Conservation (phyloP, 1,139 yeast species). For the Candida smagusa region DNA sequence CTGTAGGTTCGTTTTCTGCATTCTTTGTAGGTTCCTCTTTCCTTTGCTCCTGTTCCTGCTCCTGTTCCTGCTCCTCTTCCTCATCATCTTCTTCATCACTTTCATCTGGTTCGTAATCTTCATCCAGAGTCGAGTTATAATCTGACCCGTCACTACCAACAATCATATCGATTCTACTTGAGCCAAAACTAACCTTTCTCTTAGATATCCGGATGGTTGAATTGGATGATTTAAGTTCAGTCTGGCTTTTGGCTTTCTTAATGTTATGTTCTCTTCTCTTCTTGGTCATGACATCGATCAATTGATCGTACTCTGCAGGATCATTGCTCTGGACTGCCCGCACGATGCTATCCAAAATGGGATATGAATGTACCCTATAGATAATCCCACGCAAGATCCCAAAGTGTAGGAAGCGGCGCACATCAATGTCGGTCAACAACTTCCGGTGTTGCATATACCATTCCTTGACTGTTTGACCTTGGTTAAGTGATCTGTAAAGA, state of each 20-base stretch:
- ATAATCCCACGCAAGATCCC: constrained; percentile 81
- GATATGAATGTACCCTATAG: constrained; percentile 77
- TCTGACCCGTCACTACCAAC: constrained; percentile 7
- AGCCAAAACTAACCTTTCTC: constrained; percentile 3
- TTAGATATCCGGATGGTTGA: not conserved
- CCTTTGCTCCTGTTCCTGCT: constrained; percentile 9
- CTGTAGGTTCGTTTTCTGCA: no score
- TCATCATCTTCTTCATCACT: constrained; percentile 16
- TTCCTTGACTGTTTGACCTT: constrained; percentile 71
- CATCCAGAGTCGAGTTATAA: constrained; percentile 4
- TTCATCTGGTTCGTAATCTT: constrained; percentile 4
- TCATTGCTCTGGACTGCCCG: constrained; percentile 34
- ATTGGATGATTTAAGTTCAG: not conserved
- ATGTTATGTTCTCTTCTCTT: constrained; percentile 5
- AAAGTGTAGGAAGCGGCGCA: constrained; percentile 80
- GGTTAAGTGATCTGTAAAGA: constrained; percentile 74
- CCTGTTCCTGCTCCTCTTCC: constrained; percentile 10
- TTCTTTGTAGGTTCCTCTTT: no score
- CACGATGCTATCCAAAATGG: constrained; percentile 46
- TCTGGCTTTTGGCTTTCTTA: constrained; percentile 1
- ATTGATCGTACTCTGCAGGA: constrained; percentile 25
- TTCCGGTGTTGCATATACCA: constrained; percentile 73
- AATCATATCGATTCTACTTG: constrained; percentile 3
- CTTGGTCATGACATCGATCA: constrained; percentile 22
- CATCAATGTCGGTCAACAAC: constrained; percentile 62